Evolutionary conservation across 2,329 filamentous ascomycete genomes (phyloP), one percentile per base, ranked within the genome.

Genomic region (Tolypocladium paradoxum): DNA sequence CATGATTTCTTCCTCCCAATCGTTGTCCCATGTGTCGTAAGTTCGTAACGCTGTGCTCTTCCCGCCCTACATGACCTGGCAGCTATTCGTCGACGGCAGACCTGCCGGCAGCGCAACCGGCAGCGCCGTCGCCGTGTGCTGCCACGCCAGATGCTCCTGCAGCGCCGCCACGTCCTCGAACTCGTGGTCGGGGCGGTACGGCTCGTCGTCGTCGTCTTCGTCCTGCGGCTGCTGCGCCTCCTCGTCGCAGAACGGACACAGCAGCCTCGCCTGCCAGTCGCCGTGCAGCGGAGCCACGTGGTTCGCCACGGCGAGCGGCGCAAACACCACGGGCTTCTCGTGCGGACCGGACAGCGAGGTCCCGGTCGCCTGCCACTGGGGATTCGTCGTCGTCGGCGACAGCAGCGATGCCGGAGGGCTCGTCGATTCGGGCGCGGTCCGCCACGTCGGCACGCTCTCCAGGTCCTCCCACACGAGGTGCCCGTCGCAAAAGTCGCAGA

Each of bases 401-500:
- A 58, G 64, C 40, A 63, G 58, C 20, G 64, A 63, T 31, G 55
- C 20, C 53, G 54, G 33, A 51, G 49, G 24, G 60, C 50, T 33
- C 7, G 58, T 59, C 16, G 58, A 37, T n/a, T 60, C 55, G 20
- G 64, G 53, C 12, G 59, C 60, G 50, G 62, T 64, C 51, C 65
- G 65, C 29, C 64, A 64, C 9, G 67, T 74, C 6, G 79, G 79
- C 67, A 82, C 76, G 49, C 66, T 68, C 57, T 74, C 70, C 34
- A 83, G 59, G 60, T 83, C 77, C 54, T 78, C 72, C 80, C 80
- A 83, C 24, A 83, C 66, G 27, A 83, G 67, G 60, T 79, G 78
- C 2, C 80, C 80, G 61, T 82, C 79, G 66, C 80, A 83, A 61
- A 76, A 83, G 65, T 83, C 78, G 67, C 80, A 83, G 8, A 81